These are phyloP conservation scores for Candida adriatica DNA, from an alignment of 805 yeast genomes.

Conservation along the genomic window DNA sequence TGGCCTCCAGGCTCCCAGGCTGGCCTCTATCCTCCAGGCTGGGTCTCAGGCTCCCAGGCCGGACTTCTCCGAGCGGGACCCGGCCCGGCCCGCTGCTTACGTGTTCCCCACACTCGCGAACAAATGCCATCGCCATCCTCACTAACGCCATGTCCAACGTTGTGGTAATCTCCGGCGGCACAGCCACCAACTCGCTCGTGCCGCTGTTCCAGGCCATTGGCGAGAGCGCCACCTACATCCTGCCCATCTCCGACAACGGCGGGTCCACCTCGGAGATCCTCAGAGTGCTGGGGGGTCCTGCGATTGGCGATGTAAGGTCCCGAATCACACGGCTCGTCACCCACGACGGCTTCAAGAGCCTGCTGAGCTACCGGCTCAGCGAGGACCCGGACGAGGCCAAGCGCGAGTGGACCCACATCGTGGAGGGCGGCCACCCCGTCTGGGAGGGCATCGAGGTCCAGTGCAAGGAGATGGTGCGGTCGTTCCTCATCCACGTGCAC, in stretches of 20 bases:
- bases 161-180: constrained; percentile 65
- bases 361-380: constrained; percentile 46
- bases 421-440: constrained; percentile 67
- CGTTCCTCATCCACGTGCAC: constrained; percentile 74
- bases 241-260: constrained; percentile 90
- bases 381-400: constrained; percentile 45
- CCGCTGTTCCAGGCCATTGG: constrained; percentile 44
- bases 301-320: constrained; percentile 88
- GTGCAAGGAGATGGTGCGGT: constrained; percentile 60
- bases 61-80: no score
- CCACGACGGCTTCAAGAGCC: constrained; percentile 29
- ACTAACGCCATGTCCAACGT: no score
- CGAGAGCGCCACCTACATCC: constrained; percentile 47
- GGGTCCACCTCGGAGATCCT: constrained; percentile 90
- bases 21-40: no score
- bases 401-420: constrained; percentile 66
- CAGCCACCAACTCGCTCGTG: constrained; percentile 79
- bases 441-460: constrained; percentile 60
- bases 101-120: no score
- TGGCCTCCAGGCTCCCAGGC: no score
- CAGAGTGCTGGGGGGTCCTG: constrained; percentile 88
- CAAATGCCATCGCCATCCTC: no score
- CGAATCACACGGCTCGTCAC: constrained; percentile 71
- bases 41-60: no score
- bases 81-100: no score